Percentiles rank a stretch among this genome's conserved stretches.
These are phyloP conservation scores for Phytophthora cryptogea DNA, from an alignment of 352 stramenopile species.

Conservation along the genomic window DNA sequence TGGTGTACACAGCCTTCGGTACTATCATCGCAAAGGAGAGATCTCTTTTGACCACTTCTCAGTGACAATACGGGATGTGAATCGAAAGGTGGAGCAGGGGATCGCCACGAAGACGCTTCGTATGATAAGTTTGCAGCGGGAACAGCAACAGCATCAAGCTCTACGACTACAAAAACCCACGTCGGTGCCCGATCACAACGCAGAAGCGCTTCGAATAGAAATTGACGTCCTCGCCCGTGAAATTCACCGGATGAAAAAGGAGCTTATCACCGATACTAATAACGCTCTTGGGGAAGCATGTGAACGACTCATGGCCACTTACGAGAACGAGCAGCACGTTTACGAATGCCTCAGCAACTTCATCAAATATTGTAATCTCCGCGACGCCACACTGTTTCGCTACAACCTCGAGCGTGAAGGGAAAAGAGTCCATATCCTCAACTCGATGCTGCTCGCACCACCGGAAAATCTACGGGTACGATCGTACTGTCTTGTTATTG, in stretches of 20 bases:
- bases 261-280: slow-evolving; percentile 57
- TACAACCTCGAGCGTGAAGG: slow-evolving; percentile 61
- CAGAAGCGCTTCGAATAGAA: slow-evolving; percentile 45
- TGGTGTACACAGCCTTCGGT: slow-evolving; percentile 16
- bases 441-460: slow-evolving; percentile 54
- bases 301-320: slow-evolving; percentile 64
- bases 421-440: slow-evolving; percentile 63
- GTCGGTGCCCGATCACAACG: slow-evolving; percentile 21
- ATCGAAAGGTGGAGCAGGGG: slow-evolving; percentile 62
- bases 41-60: slow-evolving; percentile 76
- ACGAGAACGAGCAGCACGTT: slow-evolving; percentile 74
- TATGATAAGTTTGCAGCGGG: slow-evolving; percentile 43
- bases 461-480: slow-evolving; percentile 50
- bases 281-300: slow-evolving; percentile 56
- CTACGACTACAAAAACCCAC: slow-evolving; percentile 9
- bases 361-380: slow-evolving; percentile 52
- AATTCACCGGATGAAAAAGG: slow-evolving; percentile 48
- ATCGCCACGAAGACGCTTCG: slow-evolving; percentile 67
- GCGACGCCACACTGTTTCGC: slow-evolving; percentile 47
- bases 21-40: slow-evolving; percentile 46
- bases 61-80: slow-evolving; percentile 59
- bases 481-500: neutral
- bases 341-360: slow-evolving; percentile 73
- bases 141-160: slow-evolving; percentile 35
- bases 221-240: slow-evolving; percentile 59